Conservation (phyloP, 179 eudicot species). For the Spinacia oleracea region DNA sequence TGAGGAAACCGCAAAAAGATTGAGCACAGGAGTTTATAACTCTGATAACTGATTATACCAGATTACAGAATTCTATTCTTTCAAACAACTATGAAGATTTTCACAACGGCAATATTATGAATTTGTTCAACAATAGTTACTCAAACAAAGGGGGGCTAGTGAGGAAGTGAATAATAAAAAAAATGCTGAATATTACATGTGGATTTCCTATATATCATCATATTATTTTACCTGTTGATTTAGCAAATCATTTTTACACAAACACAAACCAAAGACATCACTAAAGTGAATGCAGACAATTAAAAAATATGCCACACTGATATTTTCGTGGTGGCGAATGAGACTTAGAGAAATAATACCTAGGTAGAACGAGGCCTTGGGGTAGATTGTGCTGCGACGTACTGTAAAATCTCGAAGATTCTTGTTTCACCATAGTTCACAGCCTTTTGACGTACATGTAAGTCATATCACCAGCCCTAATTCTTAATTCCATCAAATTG, state of each 20-base stretch:
- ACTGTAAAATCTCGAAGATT: constrained; percentile 76
- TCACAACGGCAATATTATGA: neutral
- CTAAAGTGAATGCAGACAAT: neutral
- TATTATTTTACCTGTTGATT: neutral
- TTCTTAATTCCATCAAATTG: constrained; percentile 70
- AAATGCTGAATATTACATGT: neutral
- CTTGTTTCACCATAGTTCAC: constrained; percentile 77
- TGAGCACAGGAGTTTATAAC: neutral
- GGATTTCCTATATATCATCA: neutral
- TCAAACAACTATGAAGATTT: neutral
- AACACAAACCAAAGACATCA: neutral
- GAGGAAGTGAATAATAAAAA: neutral
- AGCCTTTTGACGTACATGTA: constrained; percentile 64
- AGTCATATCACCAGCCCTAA: constrained; percentile 82
- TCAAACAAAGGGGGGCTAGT: neutral
- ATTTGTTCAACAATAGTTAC: neutral
- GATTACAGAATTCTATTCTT: neutral
- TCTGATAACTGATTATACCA: neutral
- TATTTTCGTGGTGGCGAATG: neutral
- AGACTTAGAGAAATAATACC: constrained; percentile 37
- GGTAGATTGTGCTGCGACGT: constrained; percentile 76
- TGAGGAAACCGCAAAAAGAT: neutral
- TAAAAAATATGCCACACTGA: neutral
- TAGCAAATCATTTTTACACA: neutral
- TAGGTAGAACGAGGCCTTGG: constrained; percentile 58